A percentile compares a stretch with the other conserved stretches of the same genome.
These are phyloP conservation scores for Primulina huaijiensis DNA, from an alignment of 257 asterid species.

Conservation along the genomic window DNA sequence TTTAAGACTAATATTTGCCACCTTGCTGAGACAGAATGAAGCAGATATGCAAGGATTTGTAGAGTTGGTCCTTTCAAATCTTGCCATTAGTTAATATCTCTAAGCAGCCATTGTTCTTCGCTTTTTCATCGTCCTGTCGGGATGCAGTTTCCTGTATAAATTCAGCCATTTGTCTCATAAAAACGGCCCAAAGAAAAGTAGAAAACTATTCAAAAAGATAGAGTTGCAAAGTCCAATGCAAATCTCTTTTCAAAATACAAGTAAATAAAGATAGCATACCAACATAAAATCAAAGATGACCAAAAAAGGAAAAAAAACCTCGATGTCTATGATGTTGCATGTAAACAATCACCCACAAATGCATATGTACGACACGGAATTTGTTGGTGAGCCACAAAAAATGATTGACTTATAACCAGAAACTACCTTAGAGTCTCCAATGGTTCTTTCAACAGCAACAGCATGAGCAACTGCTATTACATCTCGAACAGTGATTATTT, in stretches of 20 bases:
- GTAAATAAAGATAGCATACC: slow-evolving; percentile 10
- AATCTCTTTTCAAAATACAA: neutral
- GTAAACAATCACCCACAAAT: neutral
- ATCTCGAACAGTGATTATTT: slow-evolving; percentile 64
- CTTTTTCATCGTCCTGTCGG: slow-evolving; percentile 24
- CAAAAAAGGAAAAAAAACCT: too few species aligned
- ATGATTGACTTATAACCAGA: slow-evolving; percentile 1
- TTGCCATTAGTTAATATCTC: slow-evolving; percentile 30
- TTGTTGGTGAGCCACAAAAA: slow-evolving; percentile 13
- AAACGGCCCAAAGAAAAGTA: neutral
- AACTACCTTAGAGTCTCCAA: slow-evolving; percentile 46
- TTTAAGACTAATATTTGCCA: slow-evolving; percentile 16
- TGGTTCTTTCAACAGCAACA: slow-evolving; percentile 42
- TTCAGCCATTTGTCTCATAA: slow-evolving; percentile 13
- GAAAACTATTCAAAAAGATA: neutral
- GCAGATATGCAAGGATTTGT: slow-evolving; percentile 2
- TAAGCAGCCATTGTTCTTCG: slow-evolving; percentile 30
- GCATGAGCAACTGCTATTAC: slow-evolving; percentile 46
- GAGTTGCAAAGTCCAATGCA: neutral
- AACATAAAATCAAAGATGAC: neutral
- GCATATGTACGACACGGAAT: neutral
- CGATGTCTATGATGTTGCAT: neutral
- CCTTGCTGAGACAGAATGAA: slow-evolving; percentile 22
- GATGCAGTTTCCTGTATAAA: slow-evolving; percentile 39
- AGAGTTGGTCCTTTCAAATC: slow-evolving; percentile 19